Evolutionary conservation across 2,329 filamentous ascomycete genomes (phyloP).

Genomic region (Alternaria sp.): DNA sequence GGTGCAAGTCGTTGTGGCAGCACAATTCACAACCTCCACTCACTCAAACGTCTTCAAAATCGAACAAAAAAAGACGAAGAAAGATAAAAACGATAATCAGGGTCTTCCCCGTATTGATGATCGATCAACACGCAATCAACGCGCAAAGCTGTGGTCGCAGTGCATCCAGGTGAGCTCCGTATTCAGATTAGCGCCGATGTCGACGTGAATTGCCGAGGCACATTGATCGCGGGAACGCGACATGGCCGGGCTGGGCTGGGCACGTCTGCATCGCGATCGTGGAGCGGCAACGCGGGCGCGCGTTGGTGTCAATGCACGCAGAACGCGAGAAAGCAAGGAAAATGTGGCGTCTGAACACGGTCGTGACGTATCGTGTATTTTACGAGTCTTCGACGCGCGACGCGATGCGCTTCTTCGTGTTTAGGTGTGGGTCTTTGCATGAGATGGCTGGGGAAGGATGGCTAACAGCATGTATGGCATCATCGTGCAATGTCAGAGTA

Average conservation of each 20-base stretch:
- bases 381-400: slow-evolving; percentile 3
- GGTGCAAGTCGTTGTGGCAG: background rate
- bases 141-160: slow-evolving; percentile 4
- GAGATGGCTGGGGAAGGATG: slow-evolving; percentile 4
- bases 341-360: slow-evolving; percentile 5
- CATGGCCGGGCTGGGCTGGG: background rate
- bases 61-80: background rate
- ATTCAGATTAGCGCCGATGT: slow-evolving; percentile 12
- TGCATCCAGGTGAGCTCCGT: background rate
- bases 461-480: background rate
- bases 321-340: slow-evolving; percentile 1
- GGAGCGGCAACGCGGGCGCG: slow-evolving; percentile 4
- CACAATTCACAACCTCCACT: background rate
- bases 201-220: slow-evolving; percentile 7
- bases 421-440: background rate
- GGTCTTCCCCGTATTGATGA: background rate
- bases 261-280: background rate
- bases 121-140: background rate
- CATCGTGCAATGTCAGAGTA: background rate
- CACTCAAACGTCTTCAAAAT: background rate
- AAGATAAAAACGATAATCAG: background rate
- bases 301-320: slow-evolving; percentile 1
- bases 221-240: slow-evolving; percentile 2
- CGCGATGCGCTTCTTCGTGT: slow-evolving; percentile 2
- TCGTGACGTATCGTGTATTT: slow-evolving; percentile 13